phyloP scores from a whole-genome alignment of 768 basidiomycete genomes.

The Tylopilus subfusipes region DNA sequence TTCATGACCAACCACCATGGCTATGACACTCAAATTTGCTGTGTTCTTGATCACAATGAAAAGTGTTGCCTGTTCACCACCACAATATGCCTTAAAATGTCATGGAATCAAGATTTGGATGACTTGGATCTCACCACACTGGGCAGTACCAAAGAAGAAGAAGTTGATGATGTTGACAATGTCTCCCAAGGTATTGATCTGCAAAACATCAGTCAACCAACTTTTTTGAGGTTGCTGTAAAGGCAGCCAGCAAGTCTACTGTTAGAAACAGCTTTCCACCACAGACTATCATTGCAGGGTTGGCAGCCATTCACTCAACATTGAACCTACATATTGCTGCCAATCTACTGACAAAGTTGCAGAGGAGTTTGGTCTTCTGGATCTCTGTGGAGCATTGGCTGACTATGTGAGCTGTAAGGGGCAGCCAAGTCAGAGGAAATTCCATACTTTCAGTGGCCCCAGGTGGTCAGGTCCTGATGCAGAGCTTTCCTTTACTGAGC shows the following conservation, averaged over 20 bases:
- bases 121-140: too few relatives aligned
- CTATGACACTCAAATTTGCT: not conserved
- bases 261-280: not conserved
- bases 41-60: not conserved
- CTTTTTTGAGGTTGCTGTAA: not conserved
- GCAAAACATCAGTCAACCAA: not conserved
- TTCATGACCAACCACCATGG: conserved; percentile 5
- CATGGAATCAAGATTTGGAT: too few relatives aligned
- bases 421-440: not conserved
- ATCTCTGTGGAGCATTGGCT: not conserved
- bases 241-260: not conserved
- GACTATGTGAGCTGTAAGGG: not conserved
- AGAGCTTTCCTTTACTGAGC: not conserved
- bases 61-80: not conserved
- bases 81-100: not conserved
- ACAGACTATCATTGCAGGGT: not conserved
- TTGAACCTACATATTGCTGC: not conserved
- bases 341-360: not conserved
- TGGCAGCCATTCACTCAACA: not conserved
- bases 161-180: not conserved
- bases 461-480: not conserved
- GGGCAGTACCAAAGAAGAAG: too few relatives aligned
- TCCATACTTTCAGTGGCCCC: not conserved
- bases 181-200: too few relatives aligned
- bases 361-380: not conserved